Conservation (phyloP, 805 yeast genomes). For the Zygosaccharomyces lentus region DNA sequence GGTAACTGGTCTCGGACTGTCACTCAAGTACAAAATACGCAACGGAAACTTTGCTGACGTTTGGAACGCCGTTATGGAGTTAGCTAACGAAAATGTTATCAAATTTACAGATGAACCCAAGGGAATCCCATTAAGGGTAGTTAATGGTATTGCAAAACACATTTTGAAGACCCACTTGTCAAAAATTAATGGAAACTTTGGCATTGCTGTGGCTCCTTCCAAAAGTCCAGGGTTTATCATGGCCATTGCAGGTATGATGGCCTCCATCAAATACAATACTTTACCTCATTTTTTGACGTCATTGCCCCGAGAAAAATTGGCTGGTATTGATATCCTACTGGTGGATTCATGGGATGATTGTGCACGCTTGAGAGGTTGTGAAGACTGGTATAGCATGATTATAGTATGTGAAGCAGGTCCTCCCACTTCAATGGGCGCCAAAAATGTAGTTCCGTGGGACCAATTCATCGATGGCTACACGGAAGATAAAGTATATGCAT, state of each 20-base stretch:
- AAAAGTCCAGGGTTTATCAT: constrained; percentile 38
- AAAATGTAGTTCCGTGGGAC: constrained; percentile 27
- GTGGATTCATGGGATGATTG: constrained; percentile 29
- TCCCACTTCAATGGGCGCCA: neutral
- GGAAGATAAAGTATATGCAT: constrained; percentile 24
- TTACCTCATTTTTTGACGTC: constrained; percentile 40
- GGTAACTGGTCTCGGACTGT: constrained; percentile 62
- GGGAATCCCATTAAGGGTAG: constrained; percentile 10
- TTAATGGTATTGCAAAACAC: constrained; percentile 27
- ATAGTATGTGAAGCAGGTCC: constrained; percentile 30
- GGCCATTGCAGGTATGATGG: constrained; percentile 43
- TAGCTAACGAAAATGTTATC: constrained; percentile 18
- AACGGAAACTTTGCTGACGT: constrained; percentile 74
- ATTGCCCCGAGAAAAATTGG: constrained; percentile 27
- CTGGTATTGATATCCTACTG: constrained; percentile 33
- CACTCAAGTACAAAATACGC: constrained; percentile 59
- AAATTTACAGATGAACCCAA: constrained; percentile 27
- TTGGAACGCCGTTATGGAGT: constrained; percentile 52
- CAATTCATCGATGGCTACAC: constrained; percentile 17
- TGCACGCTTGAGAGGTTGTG: constrained; percentile 22
- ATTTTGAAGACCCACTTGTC: constrained; percentile 10
- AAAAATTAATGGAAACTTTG: constrained; percentile 24
- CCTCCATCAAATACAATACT: constrained; percentile 34
- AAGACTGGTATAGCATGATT: constrained; percentile 31
- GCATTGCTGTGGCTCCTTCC: constrained; percentile 27